Evolutionary conservation across 306 rosid genomes (phyloP).

Genomic region (Canavalia ensiformis): DNA sequence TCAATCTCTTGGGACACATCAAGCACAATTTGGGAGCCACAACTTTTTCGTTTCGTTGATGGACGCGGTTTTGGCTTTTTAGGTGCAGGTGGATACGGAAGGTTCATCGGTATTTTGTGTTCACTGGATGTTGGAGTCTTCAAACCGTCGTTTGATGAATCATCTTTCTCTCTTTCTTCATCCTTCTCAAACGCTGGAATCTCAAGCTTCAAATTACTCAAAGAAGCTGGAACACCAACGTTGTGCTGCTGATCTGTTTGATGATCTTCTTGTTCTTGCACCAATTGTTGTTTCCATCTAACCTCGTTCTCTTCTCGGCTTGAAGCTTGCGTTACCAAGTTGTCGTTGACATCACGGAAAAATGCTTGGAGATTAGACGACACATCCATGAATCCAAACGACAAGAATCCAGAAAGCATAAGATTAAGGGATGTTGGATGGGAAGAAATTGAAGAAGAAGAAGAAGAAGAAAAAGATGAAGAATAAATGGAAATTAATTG

Average conservation of each 20-base stretch:
- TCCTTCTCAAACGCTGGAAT: slow-evolving; percentile 45
- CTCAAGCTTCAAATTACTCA: slow-evolving; percentile 47
- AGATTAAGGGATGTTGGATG: background rate
- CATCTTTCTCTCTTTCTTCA: slow-evolving; percentile 2
- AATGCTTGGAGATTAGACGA: slow-evolving; percentile 53
- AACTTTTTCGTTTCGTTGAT: slow-evolving; percentile 55
- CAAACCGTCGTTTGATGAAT: slow-evolving; percentile 53
- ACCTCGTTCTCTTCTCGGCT: background rate
- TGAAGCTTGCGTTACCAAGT: slow-evolving; percentile 29
- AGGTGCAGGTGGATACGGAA: slow-evolving; percentile 75
- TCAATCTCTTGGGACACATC: slow-evolving; percentile 60
- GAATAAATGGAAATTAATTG: too few species aligned
- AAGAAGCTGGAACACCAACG: background rate
- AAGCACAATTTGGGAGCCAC: slow-evolving; percentile 35
- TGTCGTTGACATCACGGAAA: slow-evolving; percentile 51
- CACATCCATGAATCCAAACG: slow-evolving; percentile 48
- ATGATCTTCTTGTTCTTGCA: slow-evolving; percentile 31
- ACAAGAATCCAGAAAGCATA: slow-evolving; percentile 25
- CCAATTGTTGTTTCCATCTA: background rate
- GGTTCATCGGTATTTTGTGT: slow-evolving; percentile 52
- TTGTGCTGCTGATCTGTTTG: slow-evolving; percentile 32
- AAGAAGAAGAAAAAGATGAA: too few species aligned
- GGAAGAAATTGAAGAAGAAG: background rate
- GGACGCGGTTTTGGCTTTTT: slow-evolving; percentile 65
- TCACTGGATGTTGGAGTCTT: slow-evolving; percentile 74